phyloP scores from a whole-genome alignment of 2,329 filamentous ascomycete genomes.

The Lachnellula hyalina region DNA sequence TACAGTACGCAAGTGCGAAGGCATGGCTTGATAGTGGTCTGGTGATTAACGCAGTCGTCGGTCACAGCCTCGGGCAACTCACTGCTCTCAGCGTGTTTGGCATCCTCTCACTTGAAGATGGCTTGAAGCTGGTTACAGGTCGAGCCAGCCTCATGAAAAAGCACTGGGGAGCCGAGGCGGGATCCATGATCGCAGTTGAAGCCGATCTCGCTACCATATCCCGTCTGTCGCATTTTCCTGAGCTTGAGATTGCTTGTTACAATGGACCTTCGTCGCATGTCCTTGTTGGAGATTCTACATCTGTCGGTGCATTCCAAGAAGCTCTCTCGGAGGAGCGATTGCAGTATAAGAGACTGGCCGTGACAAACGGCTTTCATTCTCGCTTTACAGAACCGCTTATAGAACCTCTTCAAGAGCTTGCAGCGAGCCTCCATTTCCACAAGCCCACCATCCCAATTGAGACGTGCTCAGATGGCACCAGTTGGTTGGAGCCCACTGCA shows the following conservation, averaged over 20 bases:
- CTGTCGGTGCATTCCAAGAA: slow-evolving; percentile 20
- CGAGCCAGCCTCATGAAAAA: slow-evolving; percentile 31
- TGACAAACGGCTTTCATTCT: slow-evolving; percentile 28
- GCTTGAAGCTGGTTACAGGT: slow-evolving; percentile 27
- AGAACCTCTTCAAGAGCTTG: slow-evolving; percentile 11
- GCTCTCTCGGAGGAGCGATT: slow-evolving; percentile 2
- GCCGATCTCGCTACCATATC: slow-evolving; percentile 25
- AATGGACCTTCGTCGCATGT: slow-evolving; percentile 36
- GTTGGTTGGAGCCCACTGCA: background rate
- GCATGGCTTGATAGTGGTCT: slow-evolving; percentile 33
- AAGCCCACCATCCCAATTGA: slow-evolving; percentile 28
- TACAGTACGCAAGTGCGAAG: slow-evolving; percentile 35
- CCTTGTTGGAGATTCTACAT: slow-evolving; percentile 24
- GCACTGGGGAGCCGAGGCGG: slow-evolving; percentile 31
- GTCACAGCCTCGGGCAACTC: slow-evolving; percentile 36
- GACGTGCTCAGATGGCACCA: background rate
- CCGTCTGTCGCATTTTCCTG: slow-evolving; percentile 7
- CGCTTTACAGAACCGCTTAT: slow-evolving; percentile 24
- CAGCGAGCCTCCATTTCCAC: slow-evolving; percentile 18
- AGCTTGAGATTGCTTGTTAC: slow-evolving; percentile 40
- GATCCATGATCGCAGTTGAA: slow-evolving; percentile 37
- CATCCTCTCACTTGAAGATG: slow-evolving; percentile 28
- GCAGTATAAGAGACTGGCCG: slow-evolving; percentile 17
- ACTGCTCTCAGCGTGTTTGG: slow-evolving; percentile 33
- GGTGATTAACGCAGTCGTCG: slow-evolving; percentile 30